These are phyloP conservation scores for Starmerella kuoi DNA, from an alignment of 805 yeast species.

Conservation along the genomic window DNA sequence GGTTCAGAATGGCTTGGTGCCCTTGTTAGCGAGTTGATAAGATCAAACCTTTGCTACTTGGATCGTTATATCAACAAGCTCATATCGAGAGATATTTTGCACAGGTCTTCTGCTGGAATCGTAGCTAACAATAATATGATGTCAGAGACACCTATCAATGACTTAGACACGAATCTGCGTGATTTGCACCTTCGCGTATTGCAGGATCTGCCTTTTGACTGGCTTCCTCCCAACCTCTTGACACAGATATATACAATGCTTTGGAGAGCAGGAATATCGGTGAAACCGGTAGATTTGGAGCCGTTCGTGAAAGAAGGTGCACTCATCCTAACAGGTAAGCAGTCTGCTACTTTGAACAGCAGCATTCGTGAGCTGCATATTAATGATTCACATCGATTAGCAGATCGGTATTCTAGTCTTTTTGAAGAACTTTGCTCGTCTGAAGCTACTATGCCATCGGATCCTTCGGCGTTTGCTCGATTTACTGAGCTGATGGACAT, in stretches of 20 bases:
- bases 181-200: slow-evolving; percentile 39
- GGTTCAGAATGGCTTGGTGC: slow-evolving; percentile 21
- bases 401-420: background rate
- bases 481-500: slow-evolving; percentile 5
- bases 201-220: slow-evolving; percentile 27
- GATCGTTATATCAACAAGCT: slow-evolving; percentile 64
- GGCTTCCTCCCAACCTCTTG: slow-evolving; percentile 13
- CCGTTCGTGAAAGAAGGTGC: background rate
- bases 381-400: background rate
- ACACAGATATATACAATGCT: slow-evolving; percentile 19
- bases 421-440: background rate
- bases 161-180: background rate
- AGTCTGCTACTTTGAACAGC: background rate
- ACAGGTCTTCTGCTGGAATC: slow-evolving; percentile 39
- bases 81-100: slow-evolving; percentile 72
- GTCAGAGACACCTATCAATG: slow-evolving; percentile 29
- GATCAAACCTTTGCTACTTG: slow-evolving; percentile 40
- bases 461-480: background rate
- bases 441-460: background rate
- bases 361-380: background rate
- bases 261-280: slow-evolving; percentile 1
- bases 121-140: background rate
- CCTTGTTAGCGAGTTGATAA: slow-evolving; percentile 41
- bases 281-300: background rate
- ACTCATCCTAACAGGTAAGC: slow-evolving; percentile 1